phyloP scores from a whole-genome alignment of 495 filamentous ascomycete genomes.

The Tuber calosporum region DNA sequence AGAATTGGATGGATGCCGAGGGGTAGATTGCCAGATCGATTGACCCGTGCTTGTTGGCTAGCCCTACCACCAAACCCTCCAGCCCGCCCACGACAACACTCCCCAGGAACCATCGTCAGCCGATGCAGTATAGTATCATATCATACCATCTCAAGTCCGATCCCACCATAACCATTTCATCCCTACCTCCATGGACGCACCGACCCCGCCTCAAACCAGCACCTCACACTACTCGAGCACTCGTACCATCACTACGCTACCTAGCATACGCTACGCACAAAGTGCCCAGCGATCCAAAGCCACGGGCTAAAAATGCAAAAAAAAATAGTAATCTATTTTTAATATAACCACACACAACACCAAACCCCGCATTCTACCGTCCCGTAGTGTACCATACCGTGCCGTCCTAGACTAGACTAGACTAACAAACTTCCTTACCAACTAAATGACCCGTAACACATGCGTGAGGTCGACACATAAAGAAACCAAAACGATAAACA shows the following conservation, averaged over 20 bases:
- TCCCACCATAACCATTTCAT: neutral
- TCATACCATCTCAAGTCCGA: neutral
- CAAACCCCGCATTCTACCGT: neutral
- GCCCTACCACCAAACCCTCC: neutral
- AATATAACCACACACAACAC: slow-evolving; percentile 2
- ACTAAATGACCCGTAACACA: neutral
- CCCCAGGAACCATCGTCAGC: neutral
- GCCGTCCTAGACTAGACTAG: neutral
- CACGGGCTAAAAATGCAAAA: neutral
- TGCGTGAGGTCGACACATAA: neutral
- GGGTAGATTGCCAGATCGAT: too few relatives aligned
- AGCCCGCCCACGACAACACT: neutral
- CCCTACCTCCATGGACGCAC: neutral
- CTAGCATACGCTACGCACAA: neutral
- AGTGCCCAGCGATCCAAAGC: neutral
- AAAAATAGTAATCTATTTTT: neutral
- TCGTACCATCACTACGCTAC: neutral
- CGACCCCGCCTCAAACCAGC: neutral
- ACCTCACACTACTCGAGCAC: neutral
- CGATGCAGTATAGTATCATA: neutral
- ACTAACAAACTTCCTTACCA: neutral
- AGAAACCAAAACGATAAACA: neutral
- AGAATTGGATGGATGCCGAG: too few relatives aligned
- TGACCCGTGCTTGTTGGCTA: neutral
- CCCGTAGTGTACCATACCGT: neutral